A percentile compares a stretch with the other conserved stretches of the same genome.
These are phyloP conservation scores for Dysphania ambrosioides DNA, from an alignment of 148 eudicot genomes.

Conservation along the genomic window DNA sequence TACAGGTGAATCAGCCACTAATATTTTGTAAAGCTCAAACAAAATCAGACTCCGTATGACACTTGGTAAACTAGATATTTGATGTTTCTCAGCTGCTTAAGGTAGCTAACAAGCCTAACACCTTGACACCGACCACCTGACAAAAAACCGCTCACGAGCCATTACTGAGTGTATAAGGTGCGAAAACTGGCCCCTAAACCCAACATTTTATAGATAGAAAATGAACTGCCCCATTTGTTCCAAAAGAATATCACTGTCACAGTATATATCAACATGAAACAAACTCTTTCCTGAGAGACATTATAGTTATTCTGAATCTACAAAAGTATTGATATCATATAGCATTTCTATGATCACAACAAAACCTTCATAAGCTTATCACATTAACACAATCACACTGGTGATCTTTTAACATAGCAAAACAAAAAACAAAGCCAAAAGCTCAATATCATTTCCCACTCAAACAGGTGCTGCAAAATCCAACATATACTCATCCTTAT, in stretches of 20 bases:
- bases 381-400: conserved; percentile 18
- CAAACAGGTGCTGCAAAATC: conserved; percentile 14
- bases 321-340: conserved; percentile 13
- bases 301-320: conserved; percentile 28
- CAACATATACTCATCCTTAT: conserved; percentile 16
- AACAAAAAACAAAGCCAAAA: conserved; percentile 12
- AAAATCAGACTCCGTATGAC: no score
- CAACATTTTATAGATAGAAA: background rate
- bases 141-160: no score
- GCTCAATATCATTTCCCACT: conserved; percentile 19
- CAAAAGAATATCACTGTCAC: conserved; percentile 22
- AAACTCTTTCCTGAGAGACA: conserved; percentile 27
- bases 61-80: no score
- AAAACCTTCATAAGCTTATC: conserved; percentile 24
- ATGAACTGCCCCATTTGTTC: background rate
- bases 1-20: no score
- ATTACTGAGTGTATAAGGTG: no score
- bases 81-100: no score
- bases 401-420: conserved; percentile 21
- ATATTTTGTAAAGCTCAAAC: no score
- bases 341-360: conserved; percentile 24
- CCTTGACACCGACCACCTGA: no score
- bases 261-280: conserved; percentile 25
- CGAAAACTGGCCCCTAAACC: background rate
- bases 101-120: no score